Base-by-base conservation (phyloP, 768 basidiomycete species). In the Mycena vitilis region DNA sequence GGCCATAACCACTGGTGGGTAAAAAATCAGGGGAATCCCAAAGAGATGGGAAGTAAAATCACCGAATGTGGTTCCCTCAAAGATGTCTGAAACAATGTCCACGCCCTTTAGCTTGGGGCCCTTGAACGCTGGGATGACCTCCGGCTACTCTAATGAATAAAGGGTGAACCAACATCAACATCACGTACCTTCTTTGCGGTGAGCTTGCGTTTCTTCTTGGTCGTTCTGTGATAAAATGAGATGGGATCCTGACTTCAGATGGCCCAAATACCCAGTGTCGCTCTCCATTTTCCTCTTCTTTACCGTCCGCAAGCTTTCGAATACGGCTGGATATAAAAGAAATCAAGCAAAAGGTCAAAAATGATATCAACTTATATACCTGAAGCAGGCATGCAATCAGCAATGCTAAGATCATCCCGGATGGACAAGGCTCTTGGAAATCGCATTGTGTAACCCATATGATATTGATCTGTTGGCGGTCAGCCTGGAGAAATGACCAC, bases 341-440 rank as follows among this genome's bases (percentile, higher is more conserved):
- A 34, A 45, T 23, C 36, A 11, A 37, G 45, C 7, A 30, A 7
- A 30, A n/a, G 59, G 20, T 59, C n/a, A 42, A 30, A 34, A 42
- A 55, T 30, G 15, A 51, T 48, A 36, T 18, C 18, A 44, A 56
- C 49, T 30, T 34, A 42, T 61, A 42, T 67, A 92, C 94, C 88
- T 53, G 88, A 84, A 1, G 89, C 89, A 12, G 87, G 83, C 86
- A 91, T 86, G 76, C 93, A 94, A 73, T 95, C 94, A 1, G 86
- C 86, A 48, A 89, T 81, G 40, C 77, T 85, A 22, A 94, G 83
- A 73, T 98, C 95, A 57, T 94, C 93, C 25, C 95, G 88, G 67
- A 96, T 95, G 4, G 79, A 75, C 53, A 95, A 73, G 18, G 94
- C 95, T 64, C 96, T 88, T 52, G 98, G 97, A 75, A 99, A 99